A percentile compares a stretch with the other conserved stretches of the same genome.
phyloP scores from a whole-genome alignment of 805 yeast genomes.

The Metschnikowia peoriensis region DNA sequence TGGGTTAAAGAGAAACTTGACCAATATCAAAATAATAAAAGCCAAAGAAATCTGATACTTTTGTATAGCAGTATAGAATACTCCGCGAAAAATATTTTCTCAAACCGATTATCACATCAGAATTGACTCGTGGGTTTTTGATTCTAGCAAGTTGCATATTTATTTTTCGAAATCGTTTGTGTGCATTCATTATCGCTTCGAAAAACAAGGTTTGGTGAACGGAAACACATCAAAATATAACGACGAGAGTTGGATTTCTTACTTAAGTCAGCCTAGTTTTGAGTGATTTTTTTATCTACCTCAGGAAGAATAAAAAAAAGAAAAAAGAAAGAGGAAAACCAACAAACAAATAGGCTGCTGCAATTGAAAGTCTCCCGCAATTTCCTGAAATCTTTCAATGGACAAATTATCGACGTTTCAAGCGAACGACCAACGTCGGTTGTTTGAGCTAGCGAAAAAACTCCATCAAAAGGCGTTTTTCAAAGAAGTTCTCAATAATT shows the following conservation, averaged over 20 bases:
- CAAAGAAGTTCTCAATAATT: conserved; percentile 44
- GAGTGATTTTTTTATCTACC: no score
- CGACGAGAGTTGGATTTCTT: neutral
- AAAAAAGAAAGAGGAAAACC: no score
- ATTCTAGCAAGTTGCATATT: no score
- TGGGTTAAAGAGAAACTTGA: no score
- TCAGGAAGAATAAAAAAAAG: no score
- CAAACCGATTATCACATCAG: neutral
- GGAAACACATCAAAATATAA: neutral
- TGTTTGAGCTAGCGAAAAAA: conserved; percentile 36
- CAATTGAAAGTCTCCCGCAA: neutral
- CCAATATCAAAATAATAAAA: no score
- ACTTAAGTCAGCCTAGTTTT: no score
- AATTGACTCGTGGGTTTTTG: neutral
- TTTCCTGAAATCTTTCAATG: conserved; percentile 21
- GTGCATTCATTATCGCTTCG: neutral
- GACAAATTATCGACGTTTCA: conserved; percentile 39
- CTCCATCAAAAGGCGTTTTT: conserved; percentile 33
- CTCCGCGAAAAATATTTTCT: neutral
- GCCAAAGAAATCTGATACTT: neutral
- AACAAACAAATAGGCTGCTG: no score
- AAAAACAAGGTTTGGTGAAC: no score
- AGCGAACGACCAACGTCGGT: conserved; percentile 28
- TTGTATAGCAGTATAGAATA: neutral
- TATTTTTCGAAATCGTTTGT: neutral